Percentiles rank a stretch among this genome's conserved stretches.
Conservation (phyloP, 306 rosid species). For the Oemleria cerasiformis region DNA sequence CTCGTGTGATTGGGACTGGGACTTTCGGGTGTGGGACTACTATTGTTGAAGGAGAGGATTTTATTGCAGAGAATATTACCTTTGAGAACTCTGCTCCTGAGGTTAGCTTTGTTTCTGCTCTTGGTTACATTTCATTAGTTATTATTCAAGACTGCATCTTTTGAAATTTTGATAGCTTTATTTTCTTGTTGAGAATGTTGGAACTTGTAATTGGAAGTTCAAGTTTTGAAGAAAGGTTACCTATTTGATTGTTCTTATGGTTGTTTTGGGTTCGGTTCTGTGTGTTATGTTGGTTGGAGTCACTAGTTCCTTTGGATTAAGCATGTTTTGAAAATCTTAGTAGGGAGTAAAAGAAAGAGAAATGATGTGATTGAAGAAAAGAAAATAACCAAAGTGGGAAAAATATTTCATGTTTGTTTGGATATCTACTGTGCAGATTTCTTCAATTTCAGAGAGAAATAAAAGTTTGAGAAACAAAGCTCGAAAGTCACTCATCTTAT, state of each 20-base stretch:
- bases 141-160: background rate
- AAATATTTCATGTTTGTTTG: background rate
- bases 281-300: conserved; percentile 7
- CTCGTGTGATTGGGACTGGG: conserved; percentile 70
- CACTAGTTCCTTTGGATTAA: background rate
- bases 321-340: background rate
- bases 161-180: conserved; percentile 5
- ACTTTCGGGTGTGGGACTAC: conserved; percentile 84
- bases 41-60: conserved; percentile 92
- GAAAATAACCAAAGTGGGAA: background rate
- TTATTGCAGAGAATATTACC: conserved; percentile 87
- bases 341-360: background rate
- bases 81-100: conserved; percentile 85
- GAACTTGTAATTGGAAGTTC: conserved; percentile 1
- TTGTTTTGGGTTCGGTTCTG: conserved; percentile 6
- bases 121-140: conserved; percentile 5
- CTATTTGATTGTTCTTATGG: background rate
- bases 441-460: background rate
- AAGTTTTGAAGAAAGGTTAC: background rate
- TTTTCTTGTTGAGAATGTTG: background rate
- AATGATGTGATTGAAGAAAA: background rate
- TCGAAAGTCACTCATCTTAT: background rate
- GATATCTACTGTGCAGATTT: background rate
- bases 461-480: background rate
- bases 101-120: conserved; percentile 35